Conservation (phyloP, 1,284 basidiomycete genomes). For the Pascua guehoae region DNA sequence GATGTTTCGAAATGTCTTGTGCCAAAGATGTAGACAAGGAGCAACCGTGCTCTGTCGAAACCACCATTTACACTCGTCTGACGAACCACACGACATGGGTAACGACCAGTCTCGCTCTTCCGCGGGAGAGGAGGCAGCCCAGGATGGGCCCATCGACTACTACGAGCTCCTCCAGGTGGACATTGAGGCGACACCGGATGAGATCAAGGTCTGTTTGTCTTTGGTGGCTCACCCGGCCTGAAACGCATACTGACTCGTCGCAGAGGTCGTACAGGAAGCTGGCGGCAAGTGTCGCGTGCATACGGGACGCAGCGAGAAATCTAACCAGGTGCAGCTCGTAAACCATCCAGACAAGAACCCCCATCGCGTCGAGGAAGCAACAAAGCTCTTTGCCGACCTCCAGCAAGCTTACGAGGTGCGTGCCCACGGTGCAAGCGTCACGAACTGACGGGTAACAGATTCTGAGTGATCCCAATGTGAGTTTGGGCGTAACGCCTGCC, state of each 20-base stretch:
- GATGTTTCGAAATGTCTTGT: not conserved
- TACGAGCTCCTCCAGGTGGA: conserved; percentile 74
- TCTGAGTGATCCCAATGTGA: conserved; percentile 85
- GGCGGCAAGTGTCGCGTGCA: conserved; percentile 51
- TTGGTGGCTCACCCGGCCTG: no score
- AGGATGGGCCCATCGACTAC: conserved; percentile 57
- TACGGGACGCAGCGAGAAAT: not conserved
- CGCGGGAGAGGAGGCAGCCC: conserved; percentile 3
- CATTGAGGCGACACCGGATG: conserved; percentile 75
- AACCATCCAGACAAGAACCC: conserved; percentile 90
- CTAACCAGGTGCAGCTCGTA: conserved; percentile 54
- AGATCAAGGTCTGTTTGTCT: conserved; percentile 67
- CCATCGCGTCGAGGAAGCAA: conserved; percentile 77
- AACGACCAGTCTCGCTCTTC: conserved; percentile 39
- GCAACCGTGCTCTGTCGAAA: not conserved
- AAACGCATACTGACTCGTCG: conserved; percentile 4
- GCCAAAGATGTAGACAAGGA: no score
- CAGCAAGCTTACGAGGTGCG: conserved; percentile 91
- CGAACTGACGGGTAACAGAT: conserved; percentile 55
- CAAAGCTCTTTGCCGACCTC: conserved; percentile 77
- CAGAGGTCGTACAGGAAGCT: conserved; percentile 77
- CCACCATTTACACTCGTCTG: not conserved
- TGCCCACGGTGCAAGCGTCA: not conserved
- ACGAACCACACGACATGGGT: conserved; percentile 29
- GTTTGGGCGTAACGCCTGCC: conserved; percentile 20